Percentiles rank a stretch among this genome's conserved stretches.
These are phyloP conservation scores for Clavariopsis aquatica DNA, from an alignment of 495 filamentous ascomycete genomes.

Conservation along the genomic window DNA sequence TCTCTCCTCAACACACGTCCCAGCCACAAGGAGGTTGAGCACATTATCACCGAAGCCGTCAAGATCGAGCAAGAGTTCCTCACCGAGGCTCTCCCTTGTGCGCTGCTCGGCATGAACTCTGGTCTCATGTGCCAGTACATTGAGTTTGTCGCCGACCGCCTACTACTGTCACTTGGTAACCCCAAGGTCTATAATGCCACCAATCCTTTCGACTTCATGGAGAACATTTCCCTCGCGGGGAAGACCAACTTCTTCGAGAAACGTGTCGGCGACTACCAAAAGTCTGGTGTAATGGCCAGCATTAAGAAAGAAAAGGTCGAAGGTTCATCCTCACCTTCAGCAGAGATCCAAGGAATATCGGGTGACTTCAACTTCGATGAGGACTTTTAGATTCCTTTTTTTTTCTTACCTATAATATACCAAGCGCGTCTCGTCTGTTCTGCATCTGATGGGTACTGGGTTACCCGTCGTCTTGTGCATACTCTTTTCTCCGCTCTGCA, in stretches of 20 bases:
- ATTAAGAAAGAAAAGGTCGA: constrained; percentile 74
- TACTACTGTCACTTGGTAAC: constrained; percentile 89
- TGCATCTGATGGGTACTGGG: constrained; percentile 28
- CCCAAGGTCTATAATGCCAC: constrained; percentile 86
- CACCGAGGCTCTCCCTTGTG: constrained; percentile 88
- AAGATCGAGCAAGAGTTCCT: constrained; percentile 96
- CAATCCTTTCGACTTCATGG: constrained; percentile 99
- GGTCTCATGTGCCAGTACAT: constrained; percentile 99
- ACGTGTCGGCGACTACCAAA: constrained; percentile 98
- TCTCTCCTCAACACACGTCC: constrained; percentile 92
- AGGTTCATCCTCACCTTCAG: constrained; percentile 40
- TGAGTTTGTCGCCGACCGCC: constrained; percentile 96
- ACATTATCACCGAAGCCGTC: constrained; percentile 93
- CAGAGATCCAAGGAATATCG: constrained; percentile 56
- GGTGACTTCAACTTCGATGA: constrained; percentile 93
- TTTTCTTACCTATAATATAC: neutral
- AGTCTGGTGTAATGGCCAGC: constrained; percentile 96
- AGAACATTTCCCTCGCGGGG: constrained; percentile 95
- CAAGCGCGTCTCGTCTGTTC: neutral
- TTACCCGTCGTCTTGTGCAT: constrained; percentile 9
- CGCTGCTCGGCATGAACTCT: constrained; percentile 95
- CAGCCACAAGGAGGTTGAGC: constrained; percentile 72
- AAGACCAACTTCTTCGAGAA: constrained; percentile 99
- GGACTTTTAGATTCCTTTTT: constrained; percentile 73
- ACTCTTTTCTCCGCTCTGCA: constrained; percentile 24